A percentile compares a stretch with the other conserved stretches of the same genome.
phyloP scores from a whole-genome alignment of 768 basidiomycete genomes.

The Termitomyces sp. region DNA sequence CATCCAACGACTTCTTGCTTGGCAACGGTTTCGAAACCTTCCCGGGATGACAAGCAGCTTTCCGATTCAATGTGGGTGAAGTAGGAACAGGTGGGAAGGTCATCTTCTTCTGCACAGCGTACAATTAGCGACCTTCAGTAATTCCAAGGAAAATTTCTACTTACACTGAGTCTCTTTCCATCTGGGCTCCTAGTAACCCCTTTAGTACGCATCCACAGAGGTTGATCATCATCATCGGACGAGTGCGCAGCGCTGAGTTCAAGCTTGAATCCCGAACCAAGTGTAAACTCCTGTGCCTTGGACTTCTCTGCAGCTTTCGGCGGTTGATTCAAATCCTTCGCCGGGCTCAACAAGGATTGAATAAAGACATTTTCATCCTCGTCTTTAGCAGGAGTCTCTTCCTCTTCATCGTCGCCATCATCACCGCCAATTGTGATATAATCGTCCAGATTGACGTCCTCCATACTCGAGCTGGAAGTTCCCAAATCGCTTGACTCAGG shows the following conservation, averaged over 20 bases:
- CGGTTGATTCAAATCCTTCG: conserved; percentile 38
- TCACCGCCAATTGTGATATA: conserved; percentile 18
- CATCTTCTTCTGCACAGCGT: conserved; percentile 26
- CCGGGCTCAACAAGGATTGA: conserved; percentile 33
- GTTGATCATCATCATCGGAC: conserved; percentile 24
- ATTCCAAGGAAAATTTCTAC: conserved; percentile 4
- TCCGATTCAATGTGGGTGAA: conserved; percentile 42
- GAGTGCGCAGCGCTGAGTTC: conserved; percentile 23
- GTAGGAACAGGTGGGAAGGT: conserved; percentile 36
- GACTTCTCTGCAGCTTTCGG: conserved; percentile 22
- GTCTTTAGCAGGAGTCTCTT: conserved; percentile 20
- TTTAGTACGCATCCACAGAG: conserved; percentile 22
- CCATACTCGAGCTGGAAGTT: conserved; percentile 17
- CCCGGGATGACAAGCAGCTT: conserved; percentile 13
- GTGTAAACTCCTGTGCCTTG: conserved; percentile 17
- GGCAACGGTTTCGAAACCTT: conserved; percentile 16
- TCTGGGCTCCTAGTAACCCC: conserved; percentile 20
- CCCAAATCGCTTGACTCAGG: conserved; percentile 36
- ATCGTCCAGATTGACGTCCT: conserved; percentile 12
- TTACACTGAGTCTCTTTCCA: conserved; percentile 21
- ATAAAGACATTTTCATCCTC: conserved; percentile 30
- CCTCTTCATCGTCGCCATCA: conserved; percentile 21
- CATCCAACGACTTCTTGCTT: conserved; percentile 6
- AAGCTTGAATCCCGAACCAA: conserved; percentile 38
- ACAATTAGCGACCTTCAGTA: conserved; percentile 10